phyloP scores from a whole-genome alignment of 1,284 basidiomycete genomes.

The Ustilago xerochloae region DNA sequence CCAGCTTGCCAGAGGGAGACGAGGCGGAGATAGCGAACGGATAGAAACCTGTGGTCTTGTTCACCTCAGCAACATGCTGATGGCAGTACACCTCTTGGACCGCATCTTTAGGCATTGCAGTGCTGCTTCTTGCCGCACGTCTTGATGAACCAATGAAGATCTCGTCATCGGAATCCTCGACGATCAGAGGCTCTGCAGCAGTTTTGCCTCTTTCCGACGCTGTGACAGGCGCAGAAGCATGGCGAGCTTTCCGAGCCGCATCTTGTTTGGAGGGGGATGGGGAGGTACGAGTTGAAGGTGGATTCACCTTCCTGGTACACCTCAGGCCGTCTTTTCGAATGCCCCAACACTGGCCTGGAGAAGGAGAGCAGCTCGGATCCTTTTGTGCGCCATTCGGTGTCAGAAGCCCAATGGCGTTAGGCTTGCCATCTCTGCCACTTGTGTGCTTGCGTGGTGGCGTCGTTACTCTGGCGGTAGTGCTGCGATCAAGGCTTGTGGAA shows the following conservation, averaged over 20 bases:
- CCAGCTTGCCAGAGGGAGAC: not conserved
- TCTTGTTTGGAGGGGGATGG: not conserved
- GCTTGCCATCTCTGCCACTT: too few relatives aligned
- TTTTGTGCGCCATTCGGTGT: conserved; percentile 20
- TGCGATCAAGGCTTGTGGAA: too few relatives aligned
- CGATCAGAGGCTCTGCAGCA: conserved; percentile 10
- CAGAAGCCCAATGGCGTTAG: not conserved
- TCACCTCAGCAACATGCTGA: conserved; percentile 54
- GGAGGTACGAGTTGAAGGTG: not conserved
- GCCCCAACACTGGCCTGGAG: conserved; percentile 53
- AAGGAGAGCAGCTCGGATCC: conserved; percentile 16
- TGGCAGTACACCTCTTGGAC: conserved; percentile 43
- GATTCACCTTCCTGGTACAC: conserved; percentile 45
- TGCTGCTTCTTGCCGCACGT: not conserved
- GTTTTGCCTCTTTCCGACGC: not conserved
- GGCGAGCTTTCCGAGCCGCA: not conserved
- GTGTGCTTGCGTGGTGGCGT: too few relatives aligned
- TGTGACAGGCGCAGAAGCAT: conserved; percentile 5
- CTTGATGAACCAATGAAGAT: not conserved
- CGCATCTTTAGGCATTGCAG: conserved; percentile 1
- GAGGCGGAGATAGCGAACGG: not conserved
- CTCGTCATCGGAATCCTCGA: conserved; percentile 15
- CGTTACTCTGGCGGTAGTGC: too few relatives aligned
- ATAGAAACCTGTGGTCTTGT: conserved; percentile 48
- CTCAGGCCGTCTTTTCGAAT: conserved; percentile 50